Percentiles rank a stretch among this genome's conserved stretches.
phyloP scores from a whole-genome alignment of 2,329 filamentous ascomycete species.

The Anisogramma anomala region DNA sequence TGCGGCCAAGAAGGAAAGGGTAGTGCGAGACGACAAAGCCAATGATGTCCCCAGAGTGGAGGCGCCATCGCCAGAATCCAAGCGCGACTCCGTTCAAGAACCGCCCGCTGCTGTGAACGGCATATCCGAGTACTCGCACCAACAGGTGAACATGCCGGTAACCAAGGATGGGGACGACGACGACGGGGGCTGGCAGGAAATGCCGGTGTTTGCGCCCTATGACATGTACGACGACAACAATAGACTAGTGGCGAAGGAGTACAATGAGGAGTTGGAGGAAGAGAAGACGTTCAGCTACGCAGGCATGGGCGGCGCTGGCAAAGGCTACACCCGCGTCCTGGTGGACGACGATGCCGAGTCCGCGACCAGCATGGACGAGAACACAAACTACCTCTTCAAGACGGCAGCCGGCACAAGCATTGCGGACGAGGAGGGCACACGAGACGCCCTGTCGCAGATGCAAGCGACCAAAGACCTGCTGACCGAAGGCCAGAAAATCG shows the following conservation, averaged over 20 bases:
- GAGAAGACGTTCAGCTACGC: constrained; percentile 57
- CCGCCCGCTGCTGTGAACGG: constrained; percentile 22
- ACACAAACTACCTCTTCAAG: constrained; percentile 91
- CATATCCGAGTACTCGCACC: constrained; percentile 85
- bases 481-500: constrained; percentile 89
- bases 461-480: constrained; percentile 91
- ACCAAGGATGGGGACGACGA: constrained; percentile 43
- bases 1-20: constrained; percentile 12
- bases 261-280: constrained; percentile 58
- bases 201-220: constrained; percentile 86
- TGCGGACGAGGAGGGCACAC: constrained; percentile 62
- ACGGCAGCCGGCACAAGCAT: constrained; percentile 49
- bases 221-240: constrained; percentile 96
- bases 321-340: constrained; percentile 90
- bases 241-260: constrained; percentile 71
- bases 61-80: constrained; percentile 21
- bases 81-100: constrained; percentile 28
- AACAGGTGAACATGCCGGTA: constrained; percentile 47
- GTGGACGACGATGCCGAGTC: constrained; percentile 91
- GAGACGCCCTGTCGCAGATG: constrained; percentile 81
- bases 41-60: constrained; percentile 15
- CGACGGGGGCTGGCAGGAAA: constrained; percentile 76
- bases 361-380: constrained; percentile 91
- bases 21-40: constrained; percentile 4
- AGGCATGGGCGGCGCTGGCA: constrained; percentile 77